Conservation (phyloP, 768 basidiomycete genomes). For the Tulasnella sp. region DNA sequence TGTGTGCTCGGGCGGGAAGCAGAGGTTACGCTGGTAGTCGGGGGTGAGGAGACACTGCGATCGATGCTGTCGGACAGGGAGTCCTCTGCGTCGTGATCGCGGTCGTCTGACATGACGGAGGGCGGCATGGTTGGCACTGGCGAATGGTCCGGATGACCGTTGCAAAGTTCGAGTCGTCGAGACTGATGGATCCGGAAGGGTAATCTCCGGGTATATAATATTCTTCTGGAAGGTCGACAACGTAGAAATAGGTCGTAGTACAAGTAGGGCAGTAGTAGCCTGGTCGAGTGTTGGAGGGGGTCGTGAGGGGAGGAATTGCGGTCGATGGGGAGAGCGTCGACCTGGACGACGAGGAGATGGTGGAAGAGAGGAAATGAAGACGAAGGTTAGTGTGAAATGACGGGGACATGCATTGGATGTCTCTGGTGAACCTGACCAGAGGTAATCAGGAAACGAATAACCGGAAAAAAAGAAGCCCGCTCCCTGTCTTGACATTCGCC, state of each 20-base stretch:
- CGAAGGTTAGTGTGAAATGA: slow-evolving; percentile 4
- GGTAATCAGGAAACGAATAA: not conserved
- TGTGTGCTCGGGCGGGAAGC: not conserved
- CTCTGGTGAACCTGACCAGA: not conserved
- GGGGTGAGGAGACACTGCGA: not conserved
- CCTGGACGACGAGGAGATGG: not conserved
- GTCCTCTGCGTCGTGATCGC: slow-evolving; percentile 1
- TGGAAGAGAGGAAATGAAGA: not conserved
- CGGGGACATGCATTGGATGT: not conserved
- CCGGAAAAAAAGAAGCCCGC: not conserved
- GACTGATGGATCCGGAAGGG: not conserved
- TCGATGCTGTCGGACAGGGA: no score
- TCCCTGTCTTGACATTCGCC: slow-evolving; percentile 1
- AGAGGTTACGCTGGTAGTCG: not conserved
- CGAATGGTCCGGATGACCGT: no score
- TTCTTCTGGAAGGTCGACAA: not conserved
- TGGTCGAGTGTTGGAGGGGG: no score
- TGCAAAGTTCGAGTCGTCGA: slow-evolving; percentile 2
- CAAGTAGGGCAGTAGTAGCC: no score
- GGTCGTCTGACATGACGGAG: no score
- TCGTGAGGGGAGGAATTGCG: no score
- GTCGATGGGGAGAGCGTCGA: not conserved
- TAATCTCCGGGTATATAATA: not conserved
- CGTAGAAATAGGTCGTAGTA: not conserved
- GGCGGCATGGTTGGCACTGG: no score